A percentile compares a stretch with the other conserved stretches of the same genome.
phyloP scores from a whole-genome alignment of 257 asterid species.

The Scutellaria galericulata region DNA sequence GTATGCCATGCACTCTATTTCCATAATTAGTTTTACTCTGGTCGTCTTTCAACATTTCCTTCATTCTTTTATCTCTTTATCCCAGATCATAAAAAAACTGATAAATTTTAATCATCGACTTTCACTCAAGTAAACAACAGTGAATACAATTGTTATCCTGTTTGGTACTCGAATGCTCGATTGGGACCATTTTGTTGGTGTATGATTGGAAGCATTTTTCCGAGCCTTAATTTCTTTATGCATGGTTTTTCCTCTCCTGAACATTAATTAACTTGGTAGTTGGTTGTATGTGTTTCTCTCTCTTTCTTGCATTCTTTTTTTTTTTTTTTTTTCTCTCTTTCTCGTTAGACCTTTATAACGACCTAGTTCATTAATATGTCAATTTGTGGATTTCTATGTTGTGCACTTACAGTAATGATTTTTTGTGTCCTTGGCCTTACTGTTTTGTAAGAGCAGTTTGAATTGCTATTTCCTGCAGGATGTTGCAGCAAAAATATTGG shows the following conservation, averaged over 20 bases:
- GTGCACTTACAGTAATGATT: not conserved
- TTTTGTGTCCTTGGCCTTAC: slow-evolving; percentile 2
- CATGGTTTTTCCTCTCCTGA: not conserved
- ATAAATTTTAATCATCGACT: not conserved
- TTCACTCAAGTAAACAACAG: not conserved
- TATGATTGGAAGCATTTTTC: not conserved
- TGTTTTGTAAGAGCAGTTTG: slow-evolving; percentile 9
- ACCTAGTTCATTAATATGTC: slow-evolving; percentile 1
- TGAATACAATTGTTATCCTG: not conserved
- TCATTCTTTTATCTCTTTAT: not conserved
- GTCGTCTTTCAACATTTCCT: not conserved
- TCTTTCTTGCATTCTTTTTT: not conserved
- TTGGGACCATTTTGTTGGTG: not conserved
- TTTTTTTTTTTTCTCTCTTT: not conserved
- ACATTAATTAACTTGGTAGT: not conserved
- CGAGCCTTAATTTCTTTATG: not conserved
- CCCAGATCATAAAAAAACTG: not conserved
- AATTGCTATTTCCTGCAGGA: slow-evolving; percentile 52
- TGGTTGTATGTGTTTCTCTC: not conserved
- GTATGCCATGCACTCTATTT: slow-evolving; percentile 37
- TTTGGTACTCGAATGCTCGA: not conserved
- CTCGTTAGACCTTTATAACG: not conserved
- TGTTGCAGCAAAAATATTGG: slow-evolving; percentile 71
- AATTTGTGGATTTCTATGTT: not conserved
- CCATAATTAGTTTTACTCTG: not conserved